phyloP scores from a whole-genome alignment of 305 asterid genomes.

The Fraxinus sp. region DNA sequence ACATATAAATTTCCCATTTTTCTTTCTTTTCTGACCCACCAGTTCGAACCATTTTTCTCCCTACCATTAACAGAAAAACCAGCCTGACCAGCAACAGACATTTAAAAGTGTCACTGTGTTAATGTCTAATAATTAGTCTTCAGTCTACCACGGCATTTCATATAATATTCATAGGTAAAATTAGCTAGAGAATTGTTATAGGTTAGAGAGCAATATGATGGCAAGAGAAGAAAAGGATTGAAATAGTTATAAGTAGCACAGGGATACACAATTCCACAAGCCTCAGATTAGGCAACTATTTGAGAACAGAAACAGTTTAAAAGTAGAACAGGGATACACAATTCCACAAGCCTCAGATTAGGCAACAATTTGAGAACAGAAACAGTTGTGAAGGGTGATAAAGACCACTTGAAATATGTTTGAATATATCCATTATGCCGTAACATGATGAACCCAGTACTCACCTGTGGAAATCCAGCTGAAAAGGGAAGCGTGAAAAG shows the following conservation, averaged over 20 bases:
- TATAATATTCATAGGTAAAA: neutral
- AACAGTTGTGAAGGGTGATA: slow-evolving; percentile 21
- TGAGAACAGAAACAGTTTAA: no score
- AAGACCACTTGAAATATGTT: neutral
- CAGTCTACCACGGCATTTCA: neutral
- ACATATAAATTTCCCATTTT: neutral
- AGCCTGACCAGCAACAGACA: slow-evolving; percentile 8
- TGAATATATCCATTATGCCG: slow-evolving; percentile 22
- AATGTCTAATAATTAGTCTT: neutral
- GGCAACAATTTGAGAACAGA: slow-evolving; percentile 19
- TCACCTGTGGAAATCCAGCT: slow-evolving; percentile 93
- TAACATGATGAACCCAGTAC: slow-evolving; percentile 28
- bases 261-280: slow-evolving; percentile 9
- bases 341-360: slow-evolving; percentile 16
- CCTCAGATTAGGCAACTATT: slow-evolving; percentile 23
- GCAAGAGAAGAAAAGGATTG: slow-evolving; percentile 8
- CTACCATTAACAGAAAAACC: slow-evolving; percentile 2
- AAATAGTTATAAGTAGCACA: neutral
- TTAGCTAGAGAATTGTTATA: neutral
- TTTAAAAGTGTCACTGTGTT: slow-evolving; percentile 4
- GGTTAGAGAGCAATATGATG: neutral
- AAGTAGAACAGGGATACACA: slow-evolving; percentile 7
- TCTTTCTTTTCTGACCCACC: neutral
- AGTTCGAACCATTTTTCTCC: slow-evolving; percentile 4
- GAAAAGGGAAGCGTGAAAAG: slow-evolving; percentile 20